Conservation (phyloP, 176 grass and related monocot genomes). For the Aegilops speltoides region DNA sequence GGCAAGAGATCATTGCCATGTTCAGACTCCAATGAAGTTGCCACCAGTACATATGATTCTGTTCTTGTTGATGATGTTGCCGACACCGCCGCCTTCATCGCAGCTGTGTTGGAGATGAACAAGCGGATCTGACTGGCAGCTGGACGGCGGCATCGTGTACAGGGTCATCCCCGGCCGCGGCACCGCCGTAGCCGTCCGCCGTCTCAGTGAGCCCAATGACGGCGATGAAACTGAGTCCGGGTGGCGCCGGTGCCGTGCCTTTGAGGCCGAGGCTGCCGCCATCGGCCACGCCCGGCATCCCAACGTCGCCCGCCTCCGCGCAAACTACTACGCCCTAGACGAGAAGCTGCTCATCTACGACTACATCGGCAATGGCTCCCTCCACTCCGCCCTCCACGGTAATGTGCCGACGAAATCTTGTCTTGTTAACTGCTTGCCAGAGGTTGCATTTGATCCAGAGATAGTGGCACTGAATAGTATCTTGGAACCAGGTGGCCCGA, state of each 20-base stretch:
- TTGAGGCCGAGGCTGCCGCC: constrained; percentile 71
- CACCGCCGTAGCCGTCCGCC: constrained; percentile 66
- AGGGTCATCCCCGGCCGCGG: constrained; percentile 59
- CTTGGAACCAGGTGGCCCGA: constrained; percentile 52
- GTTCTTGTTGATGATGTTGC: constrained; percentile 55
- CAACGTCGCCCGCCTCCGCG: constrained; percentile 80
- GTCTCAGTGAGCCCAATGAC: constrained; percentile 86
- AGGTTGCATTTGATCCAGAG: not conserved
- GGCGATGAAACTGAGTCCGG: constrained; percentile 30
- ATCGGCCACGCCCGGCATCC: constrained; percentile 77
- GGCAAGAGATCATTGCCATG: constrained; percentile 56
- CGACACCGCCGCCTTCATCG: constrained; percentile 44
- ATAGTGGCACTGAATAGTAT: not conserved
- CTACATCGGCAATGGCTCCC: constrained; percentile 83
- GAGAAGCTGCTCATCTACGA: constrained; percentile 99
- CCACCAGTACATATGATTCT: constrained; percentile 62
- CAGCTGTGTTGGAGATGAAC: constrained; percentile 26
- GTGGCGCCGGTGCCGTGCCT: constrained; percentile 70
- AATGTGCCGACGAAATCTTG: not conserved
- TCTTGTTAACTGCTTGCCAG: not conserved
- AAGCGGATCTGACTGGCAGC: constrained; percentile 69
- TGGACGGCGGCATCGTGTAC: constrained; percentile 87
- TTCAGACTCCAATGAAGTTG: constrained; percentile 40
- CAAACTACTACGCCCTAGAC: constrained; percentile 96
- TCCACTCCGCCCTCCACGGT: constrained; percentile 93